Percentiles rank a stretch among this genome's conserved stretches.
Evolutionary conservation across 1,284 basidiomycete genomes (phyloP).

Genomic region (Omphalotus olearius): DNA sequence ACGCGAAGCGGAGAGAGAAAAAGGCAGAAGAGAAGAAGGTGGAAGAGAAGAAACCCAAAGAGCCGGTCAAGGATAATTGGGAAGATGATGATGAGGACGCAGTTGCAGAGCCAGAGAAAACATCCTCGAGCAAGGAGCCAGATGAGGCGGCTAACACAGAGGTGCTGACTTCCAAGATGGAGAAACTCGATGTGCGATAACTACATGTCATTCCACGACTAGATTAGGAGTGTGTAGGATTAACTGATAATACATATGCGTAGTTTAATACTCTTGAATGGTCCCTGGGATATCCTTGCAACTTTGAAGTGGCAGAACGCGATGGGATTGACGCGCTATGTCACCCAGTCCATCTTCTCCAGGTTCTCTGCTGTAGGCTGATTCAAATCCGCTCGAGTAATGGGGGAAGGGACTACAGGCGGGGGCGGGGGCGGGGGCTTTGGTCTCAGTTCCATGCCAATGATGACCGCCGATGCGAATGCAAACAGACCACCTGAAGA

Average conservation of each 20-base stretch:
- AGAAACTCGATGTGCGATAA: conserved; percentile 27
- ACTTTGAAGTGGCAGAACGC: neutral
- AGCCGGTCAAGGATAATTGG: conserved; percentile 64
- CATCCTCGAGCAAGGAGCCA: conserved; percentile 3
- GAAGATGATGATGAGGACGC: conserved; percentile 65
- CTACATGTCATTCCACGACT: neutral
- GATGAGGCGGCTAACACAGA: conserved; percentile 20
- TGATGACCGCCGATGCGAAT: conserved; percentile 62
- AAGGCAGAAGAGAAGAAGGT: conserved; percentile 46
- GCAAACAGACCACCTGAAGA: conserved; percentile 53
- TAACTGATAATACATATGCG: conserved; percentile 12
- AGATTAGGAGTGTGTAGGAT: neutral
- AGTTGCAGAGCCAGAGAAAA: neutral
- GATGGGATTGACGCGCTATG: conserved; percentile 18
- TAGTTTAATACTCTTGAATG: conserved; percentile 2
- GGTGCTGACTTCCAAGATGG: conserved; percentile 37
- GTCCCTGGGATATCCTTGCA: neutral
- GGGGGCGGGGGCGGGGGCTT: conserved; percentile 31
- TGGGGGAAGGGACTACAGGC: conserved; percentile 17
- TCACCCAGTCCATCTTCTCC: conserved; percentile 30
- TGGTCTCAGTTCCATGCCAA: conserved; percentile 63
- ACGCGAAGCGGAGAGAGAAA: conserved; percentile 71
- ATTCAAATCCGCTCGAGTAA: conserved; percentile 17
- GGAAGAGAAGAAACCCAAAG: conserved; percentile 46
- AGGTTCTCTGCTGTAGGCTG: conserved; percentile 22